A percentile compares a stretch with the other conserved stretches of the same genome.
phyloP scores from a whole-genome alignment of 106 monocot genomes.

The Hemerocallis citrina region DNA sequence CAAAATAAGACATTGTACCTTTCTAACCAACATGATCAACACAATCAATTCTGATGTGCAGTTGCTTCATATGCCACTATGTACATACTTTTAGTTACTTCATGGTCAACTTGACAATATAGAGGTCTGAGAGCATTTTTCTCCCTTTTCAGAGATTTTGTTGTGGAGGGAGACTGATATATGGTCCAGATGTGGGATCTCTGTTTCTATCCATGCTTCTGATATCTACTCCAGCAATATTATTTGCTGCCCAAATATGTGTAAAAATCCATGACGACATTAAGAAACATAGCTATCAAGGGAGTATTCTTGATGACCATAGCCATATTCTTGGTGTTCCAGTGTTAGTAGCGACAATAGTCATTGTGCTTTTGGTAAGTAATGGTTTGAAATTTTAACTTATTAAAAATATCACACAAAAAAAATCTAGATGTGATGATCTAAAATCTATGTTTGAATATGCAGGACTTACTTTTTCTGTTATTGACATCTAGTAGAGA shows the following conservation, averaged over 20 bases:
- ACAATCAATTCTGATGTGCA: background rate
- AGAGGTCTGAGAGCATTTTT: background rate
- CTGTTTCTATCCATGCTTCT: slow-evolving; percentile 52
- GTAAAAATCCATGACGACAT: slow-evolving; percentile 24
- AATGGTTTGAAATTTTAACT: background rate
- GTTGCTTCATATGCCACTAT: background rate
- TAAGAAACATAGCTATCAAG: background rate
- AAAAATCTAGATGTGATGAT: background rate
- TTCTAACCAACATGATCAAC: background rate
- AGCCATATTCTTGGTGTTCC: slow-evolving; percentile 45
- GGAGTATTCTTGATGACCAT: slow-evolving; percentile 5
- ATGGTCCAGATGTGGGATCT: slow-evolving; percentile 89
- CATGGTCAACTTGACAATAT: background rate
- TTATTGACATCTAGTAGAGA: slow-evolving; percentile 82
- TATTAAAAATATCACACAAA: background rate
- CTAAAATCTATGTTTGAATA: background rate
- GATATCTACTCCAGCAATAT: slow-evolving; percentile 55
- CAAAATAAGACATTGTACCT: background rate
- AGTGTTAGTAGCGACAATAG: slow-evolving; percentile 31
- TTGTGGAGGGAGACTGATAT: slow-evolving; percentile 89
- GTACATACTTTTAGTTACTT: background rate
- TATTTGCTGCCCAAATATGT: slow-evolving; percentile 54
- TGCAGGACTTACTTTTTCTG: slow-evolving; percentile 75
- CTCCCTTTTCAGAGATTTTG: slow-evolving; percentile 52
- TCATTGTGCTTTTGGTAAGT: slow-evolving; percentile 47